Base-by-base conservation (phyloP, 2,329 filamentous ascomycete genomes). In the Alternaria sp. region DNA sequence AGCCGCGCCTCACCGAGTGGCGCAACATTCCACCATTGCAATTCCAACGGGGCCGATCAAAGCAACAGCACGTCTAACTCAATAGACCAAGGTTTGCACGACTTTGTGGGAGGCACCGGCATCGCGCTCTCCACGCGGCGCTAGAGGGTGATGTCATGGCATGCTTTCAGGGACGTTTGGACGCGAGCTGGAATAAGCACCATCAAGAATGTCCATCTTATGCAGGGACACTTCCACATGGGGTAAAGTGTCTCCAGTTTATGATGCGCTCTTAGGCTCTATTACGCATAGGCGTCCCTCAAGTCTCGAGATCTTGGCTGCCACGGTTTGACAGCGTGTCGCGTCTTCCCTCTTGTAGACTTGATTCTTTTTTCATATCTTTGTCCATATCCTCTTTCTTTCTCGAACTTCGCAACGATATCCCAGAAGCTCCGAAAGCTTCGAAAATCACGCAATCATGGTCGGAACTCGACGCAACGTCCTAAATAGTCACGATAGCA, bases 381-480 rank as follows among this genome's bases (percentile, higher is more conserved):
- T 48, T 48, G 21, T 11, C 37, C 9, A 9, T 31, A 5, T n/a
- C 29, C 31, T 21, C 28, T 44, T 42, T 14, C 31, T 39, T 51
- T 29, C 42, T 29, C 21, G 13, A 13, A 6, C 10, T 23, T 28
- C 8, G 4, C 29, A 28, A 4, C n/a, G n/a, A 28, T 23, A 24
- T 13, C 24, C 31, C 23, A 37, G 29, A 31, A 26, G 23, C n/a
- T 23, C 41, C 13, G 14, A 23, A 39, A 40, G 24, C 42, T 49
- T 33, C 21, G 40, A 9, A 44, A 31, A 34, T 3, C 7, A 42
- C n/a, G 46, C 21, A 52, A 29, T n/a, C 23, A 73, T 73, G 71
- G 71, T 72, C 23, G 67, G 69, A 31, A 58, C 56, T 14, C 52
- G 69, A 48, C 61, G 60, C 21, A 63, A 66, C 26, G 51, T 73